Evolutionary conservation across 148 eudicot genomes (phyloP).

Genomic region (Vaccinium darrowii): DNA sequence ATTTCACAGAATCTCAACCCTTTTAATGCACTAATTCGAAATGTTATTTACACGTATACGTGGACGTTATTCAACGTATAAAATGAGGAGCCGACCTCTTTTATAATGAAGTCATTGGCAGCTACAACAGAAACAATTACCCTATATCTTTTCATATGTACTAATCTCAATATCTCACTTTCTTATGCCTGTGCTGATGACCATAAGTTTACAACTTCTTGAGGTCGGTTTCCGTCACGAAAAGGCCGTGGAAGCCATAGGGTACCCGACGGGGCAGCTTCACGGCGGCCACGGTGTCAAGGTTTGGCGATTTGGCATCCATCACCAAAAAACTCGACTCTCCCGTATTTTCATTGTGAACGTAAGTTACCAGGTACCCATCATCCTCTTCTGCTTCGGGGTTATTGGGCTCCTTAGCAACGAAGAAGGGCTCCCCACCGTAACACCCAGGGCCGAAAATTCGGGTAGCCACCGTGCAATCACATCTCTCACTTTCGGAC

Average conservation of each 20-base stretch:
- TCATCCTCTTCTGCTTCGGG: conserved; percentile 61
- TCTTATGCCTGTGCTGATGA: not conserved
- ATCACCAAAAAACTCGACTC: conserved; percentile 61
- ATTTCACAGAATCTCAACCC: not conserved
- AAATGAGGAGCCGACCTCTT: not conserved
- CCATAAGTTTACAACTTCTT: conserved; percentile 23
- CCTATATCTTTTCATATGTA: not conserved
- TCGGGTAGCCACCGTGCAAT: conserved; percentile 48
- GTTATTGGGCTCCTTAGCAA: conserved; percentile 49
- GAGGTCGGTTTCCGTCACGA: conserved; percentile 52
- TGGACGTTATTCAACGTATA: not conserved
- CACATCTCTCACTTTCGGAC: conserved; percentile 27
- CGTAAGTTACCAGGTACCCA: conserved; percentile 52
- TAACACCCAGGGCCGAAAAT: conserved; percentile 45
- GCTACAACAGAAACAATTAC: not conserved
- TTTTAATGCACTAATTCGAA: too few relatives aligned
- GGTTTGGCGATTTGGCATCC: conserved; percentile 64
- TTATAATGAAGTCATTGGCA: not conserved
- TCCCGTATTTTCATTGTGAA: conserved; percentile 48
- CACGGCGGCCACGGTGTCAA: conserved; percentile 52
- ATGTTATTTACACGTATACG: not conserved
- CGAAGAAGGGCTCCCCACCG: conserved; percentile 78
- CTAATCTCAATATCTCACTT: too few relatives aligned
- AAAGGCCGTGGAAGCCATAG: conserved; percentile 75
- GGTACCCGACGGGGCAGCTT: conserved; percentile 67